Conservation (phyloP, 208 protist genomes). For the Acanthamoeba culbertsoni region DNA sequence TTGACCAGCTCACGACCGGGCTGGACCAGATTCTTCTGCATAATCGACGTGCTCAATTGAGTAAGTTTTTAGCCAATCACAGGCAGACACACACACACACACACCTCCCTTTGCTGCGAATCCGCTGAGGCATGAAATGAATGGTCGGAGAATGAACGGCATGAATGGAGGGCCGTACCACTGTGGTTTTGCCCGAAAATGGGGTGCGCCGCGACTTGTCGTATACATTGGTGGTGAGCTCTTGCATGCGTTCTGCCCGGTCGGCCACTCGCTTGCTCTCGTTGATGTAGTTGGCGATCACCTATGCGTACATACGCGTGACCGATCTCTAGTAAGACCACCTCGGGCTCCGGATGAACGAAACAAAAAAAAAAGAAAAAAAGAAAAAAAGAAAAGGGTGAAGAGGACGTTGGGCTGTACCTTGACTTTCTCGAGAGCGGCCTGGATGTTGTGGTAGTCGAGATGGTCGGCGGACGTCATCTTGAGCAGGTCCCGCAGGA, state of each 20-base stretch:
- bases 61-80: too few relatives aligned
- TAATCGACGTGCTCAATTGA: neutral
- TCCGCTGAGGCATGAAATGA: too few relatives aligned
- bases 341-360: neutral
- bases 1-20: neutral
- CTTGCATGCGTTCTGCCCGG: neutral
- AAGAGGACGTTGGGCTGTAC: neutral
- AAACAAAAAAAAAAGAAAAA: neutral
- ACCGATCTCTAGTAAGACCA: too few relatives aligned
- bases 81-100: too few relatives aligned
- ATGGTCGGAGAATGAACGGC: neutral
- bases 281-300: neutral
- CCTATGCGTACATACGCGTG: too few relatives aligned
- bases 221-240: neutral
- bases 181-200: neutral
- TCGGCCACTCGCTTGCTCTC: conserved; percentile 7
- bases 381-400: neutral
- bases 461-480: neutral
- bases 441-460: neutral
- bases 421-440: conserved; percentile 3
- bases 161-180: neutral
- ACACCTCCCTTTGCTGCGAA: too few relatives aligned
- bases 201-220: neutral
- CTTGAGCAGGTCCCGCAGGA: neutral
- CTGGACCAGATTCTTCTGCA: neutral